Conservation (phyloP, 1,139 yeast genomes). For the Wickerhamiella infanticola region DNA sequence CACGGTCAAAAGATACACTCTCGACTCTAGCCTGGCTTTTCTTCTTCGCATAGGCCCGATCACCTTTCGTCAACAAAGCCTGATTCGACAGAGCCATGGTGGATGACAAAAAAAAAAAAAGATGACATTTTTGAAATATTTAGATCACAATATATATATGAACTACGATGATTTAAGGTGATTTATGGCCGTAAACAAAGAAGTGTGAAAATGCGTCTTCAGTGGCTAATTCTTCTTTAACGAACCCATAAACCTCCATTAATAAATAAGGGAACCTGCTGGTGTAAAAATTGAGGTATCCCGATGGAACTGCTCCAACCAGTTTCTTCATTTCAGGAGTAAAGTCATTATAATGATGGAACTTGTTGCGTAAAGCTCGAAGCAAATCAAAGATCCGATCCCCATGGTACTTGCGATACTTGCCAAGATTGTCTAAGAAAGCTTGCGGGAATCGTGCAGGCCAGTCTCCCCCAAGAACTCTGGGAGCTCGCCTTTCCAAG, state of each 20-base stretch:
- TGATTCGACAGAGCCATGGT: slow-evolving; percentile 33
- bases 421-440: slow-evolving; percentile 72
- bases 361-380: slow-evolving; percentile 80
- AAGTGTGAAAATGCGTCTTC: slow-evolving; percentile 49
- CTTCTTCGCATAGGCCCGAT: slow-evolving; percentile 61
- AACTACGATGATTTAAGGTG: neutral
- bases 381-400: slow-evolving; percentile 68
- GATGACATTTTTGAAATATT: neutral
- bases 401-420: slow-evolving; percentile 74
- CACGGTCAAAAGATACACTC: slow-evolving; percentile 70
- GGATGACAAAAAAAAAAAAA: neutral
- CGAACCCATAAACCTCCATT: slow-evolving; percentile 58
- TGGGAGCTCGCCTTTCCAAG: slow-evolving; percentile 41
- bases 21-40: slow-evolving; percentile 48
- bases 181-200: slow-evolving; percentile 18
- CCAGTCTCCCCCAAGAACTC: slow-evolving; percentile 62
- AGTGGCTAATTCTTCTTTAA: slow-evolving; percentile 37
- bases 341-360: slow-evolving; percentile 84
- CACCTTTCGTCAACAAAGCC: slow-evolving; percentile 69
- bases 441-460: slow-evolving; percentile 49
- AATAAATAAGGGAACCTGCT: slow-evolving; percentile 60
- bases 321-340: slow-evolving; percentile 41
- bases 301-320: slow-evolving; percentile 73
- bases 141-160: too few relatives aligned
- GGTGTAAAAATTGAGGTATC: slow-evolving; percentile 65